phyloP scores from a whole-genome alignment of 768 basidiomycete genomes.

The Tricholoma matsutake region DNA sequence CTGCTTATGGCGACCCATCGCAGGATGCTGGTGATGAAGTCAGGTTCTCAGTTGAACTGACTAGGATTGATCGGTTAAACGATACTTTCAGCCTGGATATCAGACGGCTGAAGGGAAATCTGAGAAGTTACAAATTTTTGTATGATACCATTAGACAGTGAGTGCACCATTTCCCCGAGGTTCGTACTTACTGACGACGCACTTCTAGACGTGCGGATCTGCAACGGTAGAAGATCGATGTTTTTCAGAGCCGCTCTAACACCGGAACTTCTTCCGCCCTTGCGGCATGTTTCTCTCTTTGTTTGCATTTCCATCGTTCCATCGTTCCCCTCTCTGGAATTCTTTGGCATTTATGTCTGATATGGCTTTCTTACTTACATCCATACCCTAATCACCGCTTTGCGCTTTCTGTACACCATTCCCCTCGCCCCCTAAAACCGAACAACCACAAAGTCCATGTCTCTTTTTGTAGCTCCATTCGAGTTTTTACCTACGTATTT shows the following conservation, averaged over 20 bases:
- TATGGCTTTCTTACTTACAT: background rate
- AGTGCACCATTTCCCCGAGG: slow-evolving; percentile 29
- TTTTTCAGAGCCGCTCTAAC: background rate
- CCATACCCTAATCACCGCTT: slow-evolving; percentile 4
- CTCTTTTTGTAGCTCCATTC: background rate
- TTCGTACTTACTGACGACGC: background rate
- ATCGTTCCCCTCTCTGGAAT: background rate
- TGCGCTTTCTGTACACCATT: background rate
- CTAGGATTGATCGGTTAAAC: slow-evolving; percentile 82
- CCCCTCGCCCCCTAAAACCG: background rate
- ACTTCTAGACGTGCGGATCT: slow-evolving; percentile 45
- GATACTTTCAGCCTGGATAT: slow-evolving; percentile 93
- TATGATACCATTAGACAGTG: slow-evolving; percentile 87
- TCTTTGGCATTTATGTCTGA: background rate
- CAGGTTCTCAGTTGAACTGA: slow-evolving; percentile 92
- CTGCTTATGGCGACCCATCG: slow-evolving; percentile 73
- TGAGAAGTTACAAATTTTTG: slow-evolving; percentile 90
- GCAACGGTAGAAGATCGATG: slow-evolving; percentile 26
- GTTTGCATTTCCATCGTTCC: background rate
- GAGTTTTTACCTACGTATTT: background rate
- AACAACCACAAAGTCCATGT: background rate
- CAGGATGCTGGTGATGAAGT: slow-evolving; percentile 95
- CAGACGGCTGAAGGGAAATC: slow-evolving; percentile 86
- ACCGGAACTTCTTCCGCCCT: background rate
- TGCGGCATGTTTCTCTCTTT: background rate